A percentile compares a stretch with the other conserved stretches of the same genome.
These are phyloP conservation scores for Thalia dealbata DNA, from an alignment of 176 grass and related monocot species.

Conservation along the genomic window DNA sequence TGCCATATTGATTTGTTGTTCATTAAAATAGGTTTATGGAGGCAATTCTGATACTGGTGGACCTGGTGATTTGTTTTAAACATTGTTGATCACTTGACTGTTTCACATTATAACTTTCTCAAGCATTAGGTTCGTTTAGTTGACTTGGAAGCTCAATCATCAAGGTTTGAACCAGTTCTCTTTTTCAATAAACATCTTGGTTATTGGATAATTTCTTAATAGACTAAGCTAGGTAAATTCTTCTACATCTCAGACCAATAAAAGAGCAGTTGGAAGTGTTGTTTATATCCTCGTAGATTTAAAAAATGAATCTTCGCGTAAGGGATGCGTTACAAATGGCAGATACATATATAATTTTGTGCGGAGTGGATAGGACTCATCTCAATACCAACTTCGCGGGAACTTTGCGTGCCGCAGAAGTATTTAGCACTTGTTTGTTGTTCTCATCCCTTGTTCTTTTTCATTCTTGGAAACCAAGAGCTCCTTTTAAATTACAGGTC, in stretches of 20 bases:
- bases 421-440: neutral
- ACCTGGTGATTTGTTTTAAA: conserved; percentile 65
- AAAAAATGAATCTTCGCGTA: conserved; percentile 39
- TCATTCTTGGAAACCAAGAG: neutral
- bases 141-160: conserved; percentile 78
- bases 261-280: conserved; percentile 34
- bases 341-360: conserved; percentile 80
- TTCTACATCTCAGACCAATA: conserved; percentile 47
- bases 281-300: conserved; percentile 48
- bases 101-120: conserved; percentile 60
- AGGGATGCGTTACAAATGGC: conserved; percentile 55
- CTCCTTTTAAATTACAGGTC: neutral
- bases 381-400: too few species aligned
- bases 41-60: conserved; percentile 62
- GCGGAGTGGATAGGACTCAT: conserved; percentile 33
- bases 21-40: conserved; percentile 58
- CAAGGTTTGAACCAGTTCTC: conserved; percentile 36
- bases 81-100: conserved; percentile 72
- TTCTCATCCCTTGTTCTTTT: neutral
- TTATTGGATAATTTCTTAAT: neutral
- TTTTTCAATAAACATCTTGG: neutral
- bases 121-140: conserved; percentile 82
- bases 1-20: neutral
- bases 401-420: too few species aligned
- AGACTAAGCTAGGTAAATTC: neutral